These are phyloP conservation scores for Chalciporus sphaerocephalus DNA, from an alignment of 768 basidiomycete species.

Conservation along the genomic window DNA sequence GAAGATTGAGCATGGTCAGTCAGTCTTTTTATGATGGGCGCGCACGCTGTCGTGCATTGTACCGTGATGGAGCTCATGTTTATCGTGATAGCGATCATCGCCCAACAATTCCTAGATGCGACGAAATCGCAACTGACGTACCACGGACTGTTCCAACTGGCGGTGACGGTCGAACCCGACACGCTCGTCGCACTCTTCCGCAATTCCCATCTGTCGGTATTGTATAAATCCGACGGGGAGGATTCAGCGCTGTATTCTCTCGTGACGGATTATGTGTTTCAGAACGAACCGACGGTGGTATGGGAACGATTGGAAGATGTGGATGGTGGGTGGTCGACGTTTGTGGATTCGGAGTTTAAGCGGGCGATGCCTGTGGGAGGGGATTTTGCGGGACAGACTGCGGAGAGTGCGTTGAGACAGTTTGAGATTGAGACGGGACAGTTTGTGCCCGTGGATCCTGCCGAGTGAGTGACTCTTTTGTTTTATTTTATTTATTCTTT, in stretches of 20 bases:
- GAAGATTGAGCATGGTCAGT: conserved; percentile 70
- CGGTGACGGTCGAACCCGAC: conserved; percentile 41
- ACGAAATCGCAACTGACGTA: conserved; percentile 85
- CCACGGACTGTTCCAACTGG: conserved; percentile 79
- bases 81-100: conserved; percentile 50
- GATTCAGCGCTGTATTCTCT: conserved; percentile 66
- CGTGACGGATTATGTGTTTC: conserved; percentile 81
- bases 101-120: conserved; percentile 63
- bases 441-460: conserved; percentile 41
- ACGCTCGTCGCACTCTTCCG: conserved; percentile 86
- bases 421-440: conserved; percentile 43
- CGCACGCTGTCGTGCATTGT: no score
- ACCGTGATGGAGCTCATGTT: no score
- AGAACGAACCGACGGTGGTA: conserved; percentile 71
- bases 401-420: conserved; percentile 53
- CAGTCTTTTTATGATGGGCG: no score
- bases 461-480: conserved; percentile 50
- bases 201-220: conserved; percentile 83
- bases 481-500: not conserved
- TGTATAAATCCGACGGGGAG: conserved; percentile 55
- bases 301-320: conserved; percentile 92
- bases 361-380: conserved; percentile 68
- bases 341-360: conserved; percentile 71
- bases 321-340: conserved; percentile 72
- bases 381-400: conserved; percentile 72